These are phyloP conservation scores for Hemerocallis citrina DNA, from an alignment of 106 monocot species.

Conservation along the genomic window DNA sequence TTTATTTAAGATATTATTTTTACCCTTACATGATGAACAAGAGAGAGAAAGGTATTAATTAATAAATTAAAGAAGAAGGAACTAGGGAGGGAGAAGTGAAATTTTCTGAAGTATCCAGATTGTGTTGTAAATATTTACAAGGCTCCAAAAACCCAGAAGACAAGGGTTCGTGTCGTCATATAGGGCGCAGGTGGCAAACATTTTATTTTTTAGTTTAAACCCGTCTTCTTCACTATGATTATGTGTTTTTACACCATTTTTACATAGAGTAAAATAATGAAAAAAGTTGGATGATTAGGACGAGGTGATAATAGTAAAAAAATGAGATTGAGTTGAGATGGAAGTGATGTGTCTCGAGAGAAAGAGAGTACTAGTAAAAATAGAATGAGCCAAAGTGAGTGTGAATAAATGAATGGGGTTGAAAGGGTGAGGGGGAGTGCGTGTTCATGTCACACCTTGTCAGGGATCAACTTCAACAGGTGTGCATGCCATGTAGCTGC, in stretches of 20 bases:
- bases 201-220: slow-evolving; percentile 1
- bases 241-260: background rate
- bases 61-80: background rate
- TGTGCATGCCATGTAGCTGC: no score
- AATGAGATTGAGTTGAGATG: background rate
- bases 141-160: slow-evolving; percentile 39
- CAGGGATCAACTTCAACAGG: slow-evolving; percentile 16
- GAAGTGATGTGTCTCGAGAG: background rate
- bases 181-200: slow-evolving; percentile 40
- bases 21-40: no score
- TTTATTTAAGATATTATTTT: no score
- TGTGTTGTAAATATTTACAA: slow-evolving; percentile 15
- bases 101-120: slow-evolving; percentile 5
- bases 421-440: background rate
- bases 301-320: no score
- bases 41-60: background rate
- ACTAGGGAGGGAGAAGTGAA: slow-evolving; percentile 10
- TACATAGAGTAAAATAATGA: no score
- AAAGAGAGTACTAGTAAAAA: background rate
- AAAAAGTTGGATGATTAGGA: no score
- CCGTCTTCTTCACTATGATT: background rate
- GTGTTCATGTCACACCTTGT: slow-evolving; percentile 13
- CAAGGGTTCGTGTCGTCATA: slow-evolving; percentile 74
- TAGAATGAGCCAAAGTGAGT: no score
- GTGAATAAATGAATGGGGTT: background rate